Percentiles rank a stretch among this genome's conserved stretches.
phyloP scores from a whole-genome alignment of 83 land plant species.

The Larix sibirica region DNA sequence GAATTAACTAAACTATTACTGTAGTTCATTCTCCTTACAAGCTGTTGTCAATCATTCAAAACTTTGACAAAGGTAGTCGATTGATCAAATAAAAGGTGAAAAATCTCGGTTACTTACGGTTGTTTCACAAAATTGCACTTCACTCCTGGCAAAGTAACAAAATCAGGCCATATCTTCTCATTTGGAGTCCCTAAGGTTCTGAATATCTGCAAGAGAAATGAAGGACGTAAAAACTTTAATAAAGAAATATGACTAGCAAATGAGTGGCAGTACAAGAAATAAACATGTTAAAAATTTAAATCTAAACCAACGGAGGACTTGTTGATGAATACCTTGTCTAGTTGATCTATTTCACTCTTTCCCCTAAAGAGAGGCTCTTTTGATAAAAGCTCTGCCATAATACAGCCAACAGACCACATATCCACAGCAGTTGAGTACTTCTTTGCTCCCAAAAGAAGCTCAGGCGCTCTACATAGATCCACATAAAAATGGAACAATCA shows the following conservation, averaged over 20 bases:
- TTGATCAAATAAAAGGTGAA: no score
- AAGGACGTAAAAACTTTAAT: neutral
- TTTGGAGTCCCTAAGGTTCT: slow-evolving; percentile 52
- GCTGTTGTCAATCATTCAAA: no score
- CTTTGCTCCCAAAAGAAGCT: slow-evolving; percentile 49
- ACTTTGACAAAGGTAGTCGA: no score
- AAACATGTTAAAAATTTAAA: no score
- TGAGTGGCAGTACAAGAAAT: no score
- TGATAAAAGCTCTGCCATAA: slow-evolving; percentile 58
- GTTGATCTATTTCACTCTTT: slow-evolving; percentile 46
- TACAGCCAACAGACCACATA: slow-evolving; percentile 67
- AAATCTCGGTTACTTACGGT: no score
- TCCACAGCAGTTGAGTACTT: slow-evolving; percentile 55
- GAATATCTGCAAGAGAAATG: slow-evolving; percentile 35
- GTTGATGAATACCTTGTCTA: slow-evolving; percentile 34
- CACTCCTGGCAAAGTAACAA: slow-evolving; percentile 30
- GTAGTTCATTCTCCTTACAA: no score
- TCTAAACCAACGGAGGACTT: no score
- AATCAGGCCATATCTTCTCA: slow-evolving; percentile 67
- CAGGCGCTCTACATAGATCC: slow-evolving; percentile 29
- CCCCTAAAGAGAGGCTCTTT: slow-evolving; percentile 53
- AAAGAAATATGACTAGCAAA: no score
- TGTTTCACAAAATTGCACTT: no score
- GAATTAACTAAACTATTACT: no score
- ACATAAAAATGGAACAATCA: no score